Percentiles rank a stretch among this genome's conserved stretches.
Evolutionary conservation across 2,329 filamentous ascomycete genomes (phyloP).

Genomic region (Xylaria sp.): DNA sequence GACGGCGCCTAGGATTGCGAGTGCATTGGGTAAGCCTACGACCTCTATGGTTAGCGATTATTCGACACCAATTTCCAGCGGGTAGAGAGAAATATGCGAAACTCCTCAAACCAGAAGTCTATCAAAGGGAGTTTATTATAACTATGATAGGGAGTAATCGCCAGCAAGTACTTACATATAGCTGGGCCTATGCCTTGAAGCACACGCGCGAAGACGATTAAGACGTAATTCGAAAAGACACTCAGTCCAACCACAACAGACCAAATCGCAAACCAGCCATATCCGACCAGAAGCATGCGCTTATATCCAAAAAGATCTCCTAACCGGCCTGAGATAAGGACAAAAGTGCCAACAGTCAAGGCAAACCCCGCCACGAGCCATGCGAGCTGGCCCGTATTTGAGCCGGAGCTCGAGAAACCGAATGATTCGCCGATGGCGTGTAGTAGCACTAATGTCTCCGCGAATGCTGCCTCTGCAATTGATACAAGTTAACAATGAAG

Average conservation of each 20-base stretch:
- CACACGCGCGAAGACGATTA: neutral
- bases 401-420: neutral
- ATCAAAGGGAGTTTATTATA: too few relatives aligned
- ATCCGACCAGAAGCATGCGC: slow-evolving; percentile 55
- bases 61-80: neutral
- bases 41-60: neutral
- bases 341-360: slow-evolving; percentile 53
- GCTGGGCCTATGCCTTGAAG: neutral
- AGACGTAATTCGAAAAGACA: neutral
- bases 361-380: neutral
- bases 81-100: neutral
- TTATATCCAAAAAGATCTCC: slow-evolving; percentile 60
- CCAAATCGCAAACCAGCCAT: slow-evolving; percentile 55
- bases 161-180: neutral
- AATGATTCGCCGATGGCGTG: neutral
- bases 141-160: neutral
- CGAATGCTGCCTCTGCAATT: neutral
- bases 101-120: neutral
- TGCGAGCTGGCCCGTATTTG: neutral
- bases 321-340: slow-evolving; percentile 57
- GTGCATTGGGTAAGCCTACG: slow-evolving; percentile 60
- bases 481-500: neutral
- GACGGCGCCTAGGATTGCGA: slow-evolving; percentile 64
- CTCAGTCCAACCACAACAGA: neutral
- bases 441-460: neutral